Evolutionary conservation across 371 early-diverging fungal genomes (phyloP).

Genomic region (Lichtheimia corymbifera): DNA sequence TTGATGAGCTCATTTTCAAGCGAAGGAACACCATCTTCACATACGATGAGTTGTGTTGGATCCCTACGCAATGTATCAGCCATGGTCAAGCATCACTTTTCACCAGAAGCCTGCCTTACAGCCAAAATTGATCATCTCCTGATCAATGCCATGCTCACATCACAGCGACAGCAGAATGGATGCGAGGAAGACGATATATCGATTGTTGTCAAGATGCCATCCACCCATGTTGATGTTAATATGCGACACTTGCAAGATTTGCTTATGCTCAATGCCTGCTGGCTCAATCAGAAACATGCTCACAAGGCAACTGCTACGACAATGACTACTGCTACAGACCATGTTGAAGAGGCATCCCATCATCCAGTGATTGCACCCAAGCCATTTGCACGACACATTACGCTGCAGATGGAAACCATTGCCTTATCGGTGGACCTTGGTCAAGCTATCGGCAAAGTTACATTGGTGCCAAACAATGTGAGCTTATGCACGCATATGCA

Average conservation of each 20-base stretch:
- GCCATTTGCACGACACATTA: constrained; percentile 58
- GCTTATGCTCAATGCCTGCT: constrained; percentile 66
- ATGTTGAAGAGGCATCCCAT: neutral
- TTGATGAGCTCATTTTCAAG: constrained; percentile 56
- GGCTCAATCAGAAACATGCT: constrained; percentile 55
- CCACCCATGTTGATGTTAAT: constrained; percentile 61
- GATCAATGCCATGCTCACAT: constrained; percentile 62
- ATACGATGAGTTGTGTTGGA: constrained; percentile 63
- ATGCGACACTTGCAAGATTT: constrained; percentile 81
- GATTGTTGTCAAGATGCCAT: constrained; percentile 61
- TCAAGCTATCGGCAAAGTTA: constrained; percentile 74
- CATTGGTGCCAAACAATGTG: constrained; percentile 48
- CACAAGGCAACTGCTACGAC: constrained; percentile 7
- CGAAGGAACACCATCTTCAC: constrained; percentile 28
- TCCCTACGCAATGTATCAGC: constrained; percentile 62
- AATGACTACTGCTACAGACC: neutral
- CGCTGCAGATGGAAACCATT: constrained; percentile 50
- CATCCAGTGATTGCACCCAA: neutral
- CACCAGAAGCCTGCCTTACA: constrained; percentile 78
- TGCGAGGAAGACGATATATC: constrained; percentile 54
- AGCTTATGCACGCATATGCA: constrained; percentile 46
- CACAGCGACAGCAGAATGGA: constrained; percentile 23
- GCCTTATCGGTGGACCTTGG: constrained; percentile 70
- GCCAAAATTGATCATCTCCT: constrained; percentile 61
- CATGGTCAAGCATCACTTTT: constrained; percentile 75